Evolutionary conservation across 2,329 filamentous ascomycete genomes (phyloP).

Genomic region (Coniochaeta sp.): DNA sequence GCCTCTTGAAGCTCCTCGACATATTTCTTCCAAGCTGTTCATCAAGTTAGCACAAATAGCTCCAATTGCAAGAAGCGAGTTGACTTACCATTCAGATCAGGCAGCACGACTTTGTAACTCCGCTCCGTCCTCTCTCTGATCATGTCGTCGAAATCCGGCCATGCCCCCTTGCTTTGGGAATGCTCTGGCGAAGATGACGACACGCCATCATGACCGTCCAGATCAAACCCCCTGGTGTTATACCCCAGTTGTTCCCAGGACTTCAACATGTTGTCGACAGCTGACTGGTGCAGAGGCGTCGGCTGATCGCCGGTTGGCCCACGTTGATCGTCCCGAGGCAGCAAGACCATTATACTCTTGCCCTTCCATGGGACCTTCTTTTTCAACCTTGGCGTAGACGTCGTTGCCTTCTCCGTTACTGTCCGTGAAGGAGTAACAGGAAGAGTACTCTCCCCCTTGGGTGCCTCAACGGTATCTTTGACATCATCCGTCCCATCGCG

Average conservation of each 20-base stretch:
- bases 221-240: constrained; percentile 60
- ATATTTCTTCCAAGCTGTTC: constrained; percentile 62
- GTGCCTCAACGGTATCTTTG: constrained; percentile 19
- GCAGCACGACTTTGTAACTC: constrained; percentile 58
- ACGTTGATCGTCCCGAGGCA: constrained; percentile 62
- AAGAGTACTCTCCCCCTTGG: constrained; percentile 5
- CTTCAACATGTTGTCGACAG: constrained; percentile 55
- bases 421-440: constrained; percentile 20
- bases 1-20: constrained; percentile 79
- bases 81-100: constrained; percentile 55
- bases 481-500: constrained; percentile 20
- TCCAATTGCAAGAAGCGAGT: no score
- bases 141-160: constrained; percentile 57
- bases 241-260: constrained; percentile 67
- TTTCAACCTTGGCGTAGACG: constrained; percentile 49
- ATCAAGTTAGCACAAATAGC: not conserved
- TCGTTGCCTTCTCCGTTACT: constrained; percentile 28
- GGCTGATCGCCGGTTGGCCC: constrained; percentile 49
- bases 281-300: constrained; percentile 45
- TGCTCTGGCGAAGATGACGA: constrained; percentile 29
- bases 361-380: constrained; percentile 71
- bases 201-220: constrained; percentile 40
- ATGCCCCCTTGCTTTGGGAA: constrained; percentile 61
- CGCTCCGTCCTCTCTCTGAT: constrained; percentile 44
- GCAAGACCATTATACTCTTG: constrained; percentile 64